Conservation (phyloP, 106 monocot genomes). For the Alisma plantagoaquatica region DNA sequence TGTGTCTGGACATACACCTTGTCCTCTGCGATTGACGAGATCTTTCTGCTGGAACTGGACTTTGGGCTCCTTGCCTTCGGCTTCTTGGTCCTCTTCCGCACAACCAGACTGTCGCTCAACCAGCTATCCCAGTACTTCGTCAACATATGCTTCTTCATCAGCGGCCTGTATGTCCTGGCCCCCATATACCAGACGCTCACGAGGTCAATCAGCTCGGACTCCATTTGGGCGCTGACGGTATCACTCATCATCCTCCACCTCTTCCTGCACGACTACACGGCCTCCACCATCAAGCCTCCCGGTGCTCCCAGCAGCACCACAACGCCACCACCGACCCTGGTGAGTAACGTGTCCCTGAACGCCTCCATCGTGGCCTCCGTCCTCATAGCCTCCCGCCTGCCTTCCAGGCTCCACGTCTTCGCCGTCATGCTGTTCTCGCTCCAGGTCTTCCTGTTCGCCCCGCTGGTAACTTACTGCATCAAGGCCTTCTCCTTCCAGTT, state of each 20-base stretch:
- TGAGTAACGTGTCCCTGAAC: slow-evolving; percentile 81
- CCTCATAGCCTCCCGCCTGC: slow-evolving; percentile 82
- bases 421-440: slow-evolving; percentile 81
- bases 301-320: slow-evolving; percentile 50
- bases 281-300: slow-evolving; percentile 55
- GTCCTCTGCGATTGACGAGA: slow-evolving; percentile 48
- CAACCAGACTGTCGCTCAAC: slow-evolving; percentile 34
- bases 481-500: slow-evolving; percentile 52
- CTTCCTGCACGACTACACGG: slow-evolving; percentile 87
- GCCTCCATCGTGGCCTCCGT: slow-evolving; percentile 89
- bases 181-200: slow-evolving; percentile 84
- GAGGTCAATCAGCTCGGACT: slow-evolving; percentile 87
- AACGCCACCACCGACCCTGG: slow-evolving; percentile 49
- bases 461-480: slow-evolving; percentile 52
- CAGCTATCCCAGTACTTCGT: slow-evolving; percentile 45
- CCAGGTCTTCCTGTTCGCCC: slow-evolving; percentile 82
- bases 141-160: slow-evolving; percentile 67
- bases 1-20: slow-evolving; percentile 78
- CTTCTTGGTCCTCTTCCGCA: slow-evolving; percentile 52
- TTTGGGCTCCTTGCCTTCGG: slow-evolving; percentile 45
- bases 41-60: slow-evolving; percentile 59
- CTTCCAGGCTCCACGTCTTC: slow-evolving; percentile 87
- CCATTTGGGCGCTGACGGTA: slow-evolving; percentile 69
- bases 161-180: slow-evolving; percentile 71
- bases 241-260: slow-evolving; percentile 75